Conservation (phyloP, 345 rosid genomes). For the Xanthoceras sorbifolium region DNA sequence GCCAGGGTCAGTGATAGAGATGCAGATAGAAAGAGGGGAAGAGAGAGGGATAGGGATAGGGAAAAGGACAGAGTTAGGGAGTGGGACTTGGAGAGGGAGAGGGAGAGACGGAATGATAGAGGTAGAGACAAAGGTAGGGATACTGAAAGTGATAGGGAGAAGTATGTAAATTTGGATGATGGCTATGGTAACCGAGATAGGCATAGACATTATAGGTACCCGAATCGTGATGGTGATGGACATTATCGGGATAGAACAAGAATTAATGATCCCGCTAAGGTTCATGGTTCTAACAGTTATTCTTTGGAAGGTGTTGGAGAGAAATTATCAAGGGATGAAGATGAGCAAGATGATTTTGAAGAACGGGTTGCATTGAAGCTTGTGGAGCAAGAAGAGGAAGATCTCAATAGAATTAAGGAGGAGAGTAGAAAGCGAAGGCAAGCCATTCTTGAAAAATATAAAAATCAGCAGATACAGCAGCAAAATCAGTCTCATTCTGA, state of each 20-base stretch:
- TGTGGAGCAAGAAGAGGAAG: slow-evolving; percentile 84
- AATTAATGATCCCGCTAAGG: slow-evolving; percentile 33
- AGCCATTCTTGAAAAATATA: slow-evolving; percentile 79
- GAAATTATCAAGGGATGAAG: slow-evolving; percentile 44
- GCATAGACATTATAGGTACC: slow-evolving; percentile 35
- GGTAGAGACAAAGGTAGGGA: slow-evolving; percentile 49
- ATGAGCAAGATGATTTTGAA: slow-evolving; percentile 66
- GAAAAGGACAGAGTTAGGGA: slow-evolving; percentile 33
- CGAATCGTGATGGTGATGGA: slow-evolving; percentile 32
- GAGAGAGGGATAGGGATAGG: slow-evolving; percentile 42
- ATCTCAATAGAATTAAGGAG: slow-evolving; percentile 80
- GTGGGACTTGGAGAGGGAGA: slow-evolving; percentile 24
- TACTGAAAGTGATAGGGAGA: slow-evolving; percentile 38
- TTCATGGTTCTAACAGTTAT: slow-evolving; percentile 34
- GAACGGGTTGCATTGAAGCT: slow-evolving; percentile 55
- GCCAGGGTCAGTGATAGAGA: slow-evolving; percentile 35
- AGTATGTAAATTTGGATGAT: slow-evolving; percentile 34
- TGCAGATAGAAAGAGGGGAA: slow-evolving; percentile 42
- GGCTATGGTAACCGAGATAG: slow-evolving; percentile 31
- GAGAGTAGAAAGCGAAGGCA: slow-evolving; percentile 87
- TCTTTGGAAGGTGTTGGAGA: slow-evolving; percentile 37
- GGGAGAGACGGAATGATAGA: slow-evolving; percentile 44
- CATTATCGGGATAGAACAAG: slow-evolving; percentile 30
- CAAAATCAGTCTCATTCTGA: slow-evolving; percentile 34
- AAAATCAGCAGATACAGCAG: slow-evolving; percentile 53